Base-by-base conservation (phyloP, 305 asterid species). In the Fraxinus paxiana region DNA sequence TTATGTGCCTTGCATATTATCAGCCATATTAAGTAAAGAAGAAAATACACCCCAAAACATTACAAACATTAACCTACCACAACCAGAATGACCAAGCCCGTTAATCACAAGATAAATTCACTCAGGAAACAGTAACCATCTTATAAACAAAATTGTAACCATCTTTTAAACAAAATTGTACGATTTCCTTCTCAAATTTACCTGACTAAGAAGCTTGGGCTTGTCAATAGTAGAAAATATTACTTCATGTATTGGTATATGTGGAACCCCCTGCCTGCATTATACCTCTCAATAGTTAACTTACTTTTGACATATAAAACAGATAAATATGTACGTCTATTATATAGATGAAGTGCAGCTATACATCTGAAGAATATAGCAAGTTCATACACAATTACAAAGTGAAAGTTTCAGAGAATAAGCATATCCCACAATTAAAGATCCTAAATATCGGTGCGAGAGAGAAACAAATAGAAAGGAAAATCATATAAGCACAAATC, bases 121-220 rank as follows among this genome's bases (percentile, higher is more conserved):
- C 12, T 4, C 46, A 4, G 33, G 18, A 33, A 76, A 69, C 82
- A 37, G 77, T 80, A 4, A 30, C 33, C 33, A 30, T 30, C 33
- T 30, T 30, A 0, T 24, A 24, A 24, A 24, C 26, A 24, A 24
- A 24, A 24, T 24, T 24, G 77, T 80, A 5, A 34, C 38, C 38
- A 34, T 34, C 38, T 34, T 34, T 79, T 26, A 76, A 76, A 30
- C 26, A 71, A 83, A 78, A 78, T 63, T 63, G 43, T 48, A 77
- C 37, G n/a, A 72, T 41, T 61, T 30, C 69, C 73, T 63, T 69
- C 73, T 63, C 30, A 9, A 8, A 48, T 73, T 82, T 87, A 95
- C 97, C 99, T 94, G 92, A 84, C 97, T 94, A 73, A 95, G 97
- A 87, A 93, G 98, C 89, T 92, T 95, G 43, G 98, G 98, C 90